A percentile compares a stretch with the other conserved stretches of the same genome.
These are phyloP conservation scores for Pichia eremophila DNA, from an alignment of 805 yeast species.

Conservation along the genomic window DNA sequence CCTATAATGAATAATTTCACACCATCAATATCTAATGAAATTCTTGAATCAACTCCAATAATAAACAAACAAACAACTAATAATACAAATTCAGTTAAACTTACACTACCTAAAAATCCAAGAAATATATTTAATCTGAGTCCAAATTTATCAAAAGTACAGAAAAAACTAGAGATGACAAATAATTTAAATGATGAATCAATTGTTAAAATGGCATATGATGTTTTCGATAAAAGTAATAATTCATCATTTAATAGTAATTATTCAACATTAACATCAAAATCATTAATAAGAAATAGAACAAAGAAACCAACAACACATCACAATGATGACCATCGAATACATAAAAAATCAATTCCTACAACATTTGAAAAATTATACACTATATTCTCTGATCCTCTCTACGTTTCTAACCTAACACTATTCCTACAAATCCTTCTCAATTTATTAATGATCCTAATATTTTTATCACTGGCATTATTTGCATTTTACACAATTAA, in stretches of 20 bases:
- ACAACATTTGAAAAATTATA: constrained; percentile 2
- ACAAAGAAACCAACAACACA: too few relatives aligned
- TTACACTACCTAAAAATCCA: neutral
- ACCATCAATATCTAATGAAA: too few relatives aligned
- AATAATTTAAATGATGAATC: neutral
- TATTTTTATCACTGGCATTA: constrained; percentile 12
- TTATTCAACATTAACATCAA: constrained; percentile 5
- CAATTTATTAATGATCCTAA: constrained; percentile 17
- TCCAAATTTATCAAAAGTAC: constrained; percentile 9
- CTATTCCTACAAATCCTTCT: constrained; percentile 19
- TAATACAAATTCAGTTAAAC: neutral
- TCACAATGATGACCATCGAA: neutral
- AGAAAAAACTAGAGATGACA: neutral
- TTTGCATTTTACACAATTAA: constrained; percentile 21
- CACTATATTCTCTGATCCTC: constrained; percentile 19
- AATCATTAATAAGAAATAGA: neutral
- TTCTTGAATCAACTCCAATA: neutral
- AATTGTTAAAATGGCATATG: constrained; percentile 23
- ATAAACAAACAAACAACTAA: neutral
- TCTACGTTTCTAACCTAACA: constrained; percentile 20
- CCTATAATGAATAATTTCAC: neutral
- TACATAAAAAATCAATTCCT: neutral
- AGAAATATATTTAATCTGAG: constrained; percentile 10
- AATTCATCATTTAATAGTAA: constrained; percentile 2
- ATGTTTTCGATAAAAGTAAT: constrained; percentile 18